Conservation (phyloP, 495 filamentous ascomycete species). For the Penicillium waksmanii region DNA sequence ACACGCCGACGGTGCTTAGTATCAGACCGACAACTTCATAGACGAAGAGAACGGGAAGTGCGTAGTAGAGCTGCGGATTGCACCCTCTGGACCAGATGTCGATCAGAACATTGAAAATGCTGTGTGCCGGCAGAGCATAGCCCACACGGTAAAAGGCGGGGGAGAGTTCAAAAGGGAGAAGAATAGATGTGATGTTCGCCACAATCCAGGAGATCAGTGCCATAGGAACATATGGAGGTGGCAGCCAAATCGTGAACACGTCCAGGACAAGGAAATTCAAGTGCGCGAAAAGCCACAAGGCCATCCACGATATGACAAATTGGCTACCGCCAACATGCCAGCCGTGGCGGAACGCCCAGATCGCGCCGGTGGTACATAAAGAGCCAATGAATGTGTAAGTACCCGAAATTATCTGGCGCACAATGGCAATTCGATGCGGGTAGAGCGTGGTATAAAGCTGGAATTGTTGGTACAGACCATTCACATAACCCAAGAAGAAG, state of each 20-base stretch:
- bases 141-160: constrained; percentile 52
- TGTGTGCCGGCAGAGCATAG: constrained; percentile 52
- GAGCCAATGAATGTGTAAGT: constrained; percentile 51
- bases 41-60: constrained; percentile 49
- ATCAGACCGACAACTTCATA: constrained; percentile 37
- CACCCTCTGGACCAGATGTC: constrained; percentile 56
- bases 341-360: constrained; percentile 54
- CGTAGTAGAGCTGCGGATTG: constrained; percentile 44
- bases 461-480: constrained; percentile 47
- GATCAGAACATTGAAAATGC: constrained; percentile 44
- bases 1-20: constrained; percentile 42
- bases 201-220: constrained; percentile 53
- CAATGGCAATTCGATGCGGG: constrained; percentile 45
- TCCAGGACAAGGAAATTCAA: constrained; percentile 55
- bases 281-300: constrained; percentile 56
- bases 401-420: constrained; percentile 42
- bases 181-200: constrained; percentile 48
- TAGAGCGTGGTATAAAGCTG: constrained; percentile 43
- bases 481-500: constrained; percentile 52
- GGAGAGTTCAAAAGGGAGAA: constrained; percentile 51
- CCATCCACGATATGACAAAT: constrained; percentile 51
- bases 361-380: constrained; percentile 46
- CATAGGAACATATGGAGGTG: constrained; percentile 48
- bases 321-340: constrained; percentile 53
- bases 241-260: constrained; percentile 48